Percentiles rank a stretch among this genome's conserved stretches.
Conservation (phyloP, 2,329 filamentous ascomycete species). For the Penicillium glabrum region DNA sequence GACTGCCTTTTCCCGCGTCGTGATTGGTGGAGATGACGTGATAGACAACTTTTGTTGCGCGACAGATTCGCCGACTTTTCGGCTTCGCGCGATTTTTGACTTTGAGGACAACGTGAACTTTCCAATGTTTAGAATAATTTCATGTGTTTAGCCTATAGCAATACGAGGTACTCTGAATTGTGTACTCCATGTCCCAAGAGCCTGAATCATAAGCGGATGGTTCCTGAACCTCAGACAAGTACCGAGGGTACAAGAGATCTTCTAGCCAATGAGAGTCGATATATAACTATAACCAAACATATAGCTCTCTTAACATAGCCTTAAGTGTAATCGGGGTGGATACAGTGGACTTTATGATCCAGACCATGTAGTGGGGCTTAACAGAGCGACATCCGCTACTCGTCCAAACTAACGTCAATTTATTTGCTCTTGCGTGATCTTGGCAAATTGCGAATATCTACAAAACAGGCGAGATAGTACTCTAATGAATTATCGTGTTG, state of each 20-base stretch:
- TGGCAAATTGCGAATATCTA: not conserved
- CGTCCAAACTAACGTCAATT: slow-evolving; percentile 24
- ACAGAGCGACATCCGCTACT: slow-evolving; percentile 3
- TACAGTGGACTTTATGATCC: not conserved
- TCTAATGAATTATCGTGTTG: too few relatives aligned
- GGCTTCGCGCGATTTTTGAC: not conserved
- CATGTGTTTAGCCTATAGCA: too few relatives aligned
- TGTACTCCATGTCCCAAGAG: too few relatives aligned
- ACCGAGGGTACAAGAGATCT: not conserved
- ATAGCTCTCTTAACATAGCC: not conserved
- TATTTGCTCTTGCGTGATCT: slow-evolving; percentile 25
- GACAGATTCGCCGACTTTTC: slow-evolving; percentile 1
- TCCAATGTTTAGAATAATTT: too few relatives aligned
- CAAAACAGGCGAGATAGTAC: not conserved
- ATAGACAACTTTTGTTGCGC: slow-evolving; percentile 5
- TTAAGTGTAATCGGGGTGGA: not conserved
- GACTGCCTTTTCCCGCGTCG: not conserved
- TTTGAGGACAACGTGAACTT: not conserved
- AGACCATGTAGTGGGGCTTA: not conserved
- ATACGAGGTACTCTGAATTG: too few relatives aligned
- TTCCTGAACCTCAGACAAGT: not conserved
- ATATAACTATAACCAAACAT: not conserved
- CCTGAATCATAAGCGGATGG: too few relatives aligned
- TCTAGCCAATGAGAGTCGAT: not conserved
- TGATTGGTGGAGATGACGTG: slow-evolving; percentile 17